These are phyloP conservation scores for Limnanthes douglasii DNA, from an alignment of 345 rosid genomes.

Conservation along the genomic window DNA sequence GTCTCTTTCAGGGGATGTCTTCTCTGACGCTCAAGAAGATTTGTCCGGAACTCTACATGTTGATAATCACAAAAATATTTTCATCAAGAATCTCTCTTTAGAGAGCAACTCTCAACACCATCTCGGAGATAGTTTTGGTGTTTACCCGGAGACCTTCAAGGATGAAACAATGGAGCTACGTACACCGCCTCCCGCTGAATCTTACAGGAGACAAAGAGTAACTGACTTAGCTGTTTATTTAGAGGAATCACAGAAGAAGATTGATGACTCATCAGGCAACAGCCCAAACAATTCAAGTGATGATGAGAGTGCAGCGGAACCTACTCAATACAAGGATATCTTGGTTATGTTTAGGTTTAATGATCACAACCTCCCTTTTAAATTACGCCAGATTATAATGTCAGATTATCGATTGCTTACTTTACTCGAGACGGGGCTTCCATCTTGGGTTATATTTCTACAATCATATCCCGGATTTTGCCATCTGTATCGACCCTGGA, in stretches of 20 bases:
- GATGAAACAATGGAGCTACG: slow-evolving; percentile 26
- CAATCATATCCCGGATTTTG: slow-evolving; percentile 94
- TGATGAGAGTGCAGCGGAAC: slow-evolving; percentile 26
- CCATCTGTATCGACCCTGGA: slow-evolving; percentile 95
- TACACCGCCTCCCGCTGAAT: slow-evolving; percentile 65
- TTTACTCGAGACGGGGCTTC: slow-evolving; percentile 89
- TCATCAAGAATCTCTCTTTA: slow-evolving; percentile 12
- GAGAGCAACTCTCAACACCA: slow-evolving; percentile 22
- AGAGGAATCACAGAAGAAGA: slow-evolving; percentile 35
- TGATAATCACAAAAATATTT: slow-evolving; percentile 20
- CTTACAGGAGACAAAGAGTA: slow-evolving; percentile 68
- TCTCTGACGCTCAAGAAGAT: slow-evolving; percentile 64
- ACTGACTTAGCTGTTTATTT: slow-evolving; percentile 25
- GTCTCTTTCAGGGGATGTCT: slow-evolving; percentile 51
- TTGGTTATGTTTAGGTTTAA: slow-evolving; percentile 63
- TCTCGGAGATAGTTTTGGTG: slow-evolving; percentile 21
- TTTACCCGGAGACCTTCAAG: slow-evolving; percentile 8
- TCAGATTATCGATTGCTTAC: slow-evolving; percentile 71
- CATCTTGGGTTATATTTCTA: slow-evolving; percentile 96
- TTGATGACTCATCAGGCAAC: slow-evolving; percentile 21
- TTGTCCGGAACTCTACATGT: slow-evolving; percentile 18
- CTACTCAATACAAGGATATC: slow-evolving; percentile 52
- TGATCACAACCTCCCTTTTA: slow-evolving; percentile 74
- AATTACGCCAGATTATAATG: slow-evolving; percentile 55
- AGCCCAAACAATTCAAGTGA: slow-evolving; percentile 19